Conservation (phyloP, 169 alveolate genomes). For the Eimeria zaria region DNA sequence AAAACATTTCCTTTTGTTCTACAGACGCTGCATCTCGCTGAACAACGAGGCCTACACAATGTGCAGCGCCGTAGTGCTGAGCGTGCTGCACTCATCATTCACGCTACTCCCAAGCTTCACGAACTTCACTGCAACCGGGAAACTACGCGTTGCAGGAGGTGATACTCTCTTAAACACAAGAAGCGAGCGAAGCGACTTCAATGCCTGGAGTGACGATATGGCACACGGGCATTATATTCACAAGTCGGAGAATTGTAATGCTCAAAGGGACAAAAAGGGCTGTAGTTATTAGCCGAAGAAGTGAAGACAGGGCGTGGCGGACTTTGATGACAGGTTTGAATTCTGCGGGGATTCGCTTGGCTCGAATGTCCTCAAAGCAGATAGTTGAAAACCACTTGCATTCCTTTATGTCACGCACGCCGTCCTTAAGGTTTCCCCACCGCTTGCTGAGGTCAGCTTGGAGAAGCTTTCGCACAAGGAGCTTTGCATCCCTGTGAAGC, state of each 20-base stretch:
- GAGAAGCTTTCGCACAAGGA: slow-evolving; percentile 95
- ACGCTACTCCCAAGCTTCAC: background rate
- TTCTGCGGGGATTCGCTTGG: slow-evolving; percentile 61
- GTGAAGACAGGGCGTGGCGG: background rate
- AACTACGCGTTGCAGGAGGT: background rate
- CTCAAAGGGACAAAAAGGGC: background rate
- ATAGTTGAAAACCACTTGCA: slow-evolving; percentile 92
- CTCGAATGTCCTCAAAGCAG: slow-evolving; percentile 79
- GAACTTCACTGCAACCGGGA: background rate
- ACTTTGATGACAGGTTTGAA: slow-evolving; percentile 84
- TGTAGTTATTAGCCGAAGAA: background rate
- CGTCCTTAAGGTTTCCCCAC: slow-evolving; percentile 97
- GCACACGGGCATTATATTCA: background rate
- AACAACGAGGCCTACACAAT: background rate
- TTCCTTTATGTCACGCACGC: slow-evolving; percentile 96
- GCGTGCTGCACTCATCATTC: background rate
- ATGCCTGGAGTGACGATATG: background rate
- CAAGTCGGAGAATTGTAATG: background rate
- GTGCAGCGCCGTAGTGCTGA: background rate
- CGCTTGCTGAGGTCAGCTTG: slow-evolving; percentile 97
- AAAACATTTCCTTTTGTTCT: background rate
- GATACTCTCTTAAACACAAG: background rate
- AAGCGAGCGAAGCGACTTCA: no score
- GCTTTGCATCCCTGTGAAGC: slow-evolving; percentile 77
- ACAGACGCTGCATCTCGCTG: background rate